Evolutionary conservation across 768 basidiomycete genomes (phyloP), one percentile per base, ranked within the genome.

Genomic region (Pseudohyphozyma bogoriensis): DNA sequence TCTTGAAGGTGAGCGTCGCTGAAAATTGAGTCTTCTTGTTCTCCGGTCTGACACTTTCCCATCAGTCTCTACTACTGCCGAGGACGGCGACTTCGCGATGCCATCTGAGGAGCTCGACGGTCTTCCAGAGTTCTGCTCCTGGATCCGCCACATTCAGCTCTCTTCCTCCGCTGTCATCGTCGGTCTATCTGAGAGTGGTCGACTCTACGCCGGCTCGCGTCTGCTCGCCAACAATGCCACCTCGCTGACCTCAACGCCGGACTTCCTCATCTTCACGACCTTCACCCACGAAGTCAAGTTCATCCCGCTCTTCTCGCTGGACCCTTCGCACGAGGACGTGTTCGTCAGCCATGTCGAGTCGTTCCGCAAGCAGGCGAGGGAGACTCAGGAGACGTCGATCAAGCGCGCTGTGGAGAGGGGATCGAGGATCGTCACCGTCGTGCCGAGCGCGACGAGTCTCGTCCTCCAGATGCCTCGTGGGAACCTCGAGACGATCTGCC

Each of bases 391-490:
- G 72, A 60, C 12, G 75, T 83, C 83, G 87, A 58, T 61, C 70
- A 81, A 78, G 15, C 80, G 93, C 42, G 81, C 87, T 24, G 81
- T 96, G 1, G 95, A 99, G 73, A 77, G 95, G 33, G 95, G 95
- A 5, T 85, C 88, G 10, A 76, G 85, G 60, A 91, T 96, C 36
- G 90, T 97, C 6, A 83, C 85, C 0, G 86, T 85, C 16, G 85
- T 95, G 1, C 85, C 91, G 1, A 89, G 85, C 60, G 76, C 82
- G 11, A 96, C 92, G 88, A 84, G 80, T 67, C 74, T 99, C 36
- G 87, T 97, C 0, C 76, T 99, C 13, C 95, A 99, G 74, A 97
- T 97, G 93, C 95, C 93, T 0, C 77, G 95, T 65, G 95, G 95
- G 1, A 97, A 97, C 74, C 71, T 99, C 62, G 95, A 99, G 76